These are phyloP conservation scores for Abrus precatorius DNA, from an alignment of 306 rosid species.

Conservation along the genomic window DNA sequence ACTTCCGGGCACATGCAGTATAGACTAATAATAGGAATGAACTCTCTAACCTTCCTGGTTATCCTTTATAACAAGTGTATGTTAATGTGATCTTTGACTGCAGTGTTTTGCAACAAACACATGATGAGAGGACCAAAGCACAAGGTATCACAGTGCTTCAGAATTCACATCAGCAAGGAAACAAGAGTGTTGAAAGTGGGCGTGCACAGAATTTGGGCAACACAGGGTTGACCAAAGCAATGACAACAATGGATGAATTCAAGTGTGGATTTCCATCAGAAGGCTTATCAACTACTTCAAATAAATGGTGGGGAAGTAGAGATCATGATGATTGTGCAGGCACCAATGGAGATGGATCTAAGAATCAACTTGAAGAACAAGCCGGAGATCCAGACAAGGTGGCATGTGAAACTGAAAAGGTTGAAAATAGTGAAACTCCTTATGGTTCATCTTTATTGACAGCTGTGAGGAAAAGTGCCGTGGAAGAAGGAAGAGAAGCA, in stretches of 20 bases:
- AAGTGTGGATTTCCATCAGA: constrained; percentile 81
- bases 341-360: constrained; percentile 36
- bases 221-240: constrained; percentile 62
- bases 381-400: constrained; percentile 49
- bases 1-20: neutral
- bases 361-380: constrained; percentile 45
- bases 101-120: constrained; percentile 56
- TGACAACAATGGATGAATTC: constrained; percentile 69
- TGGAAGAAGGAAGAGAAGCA: constrained; percentile 73
- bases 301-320: constrained; percentile 91
- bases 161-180: constrained; percentile 64
- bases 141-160: constrained; percentile 55
- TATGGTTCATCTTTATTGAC: constrained; percentile 65
- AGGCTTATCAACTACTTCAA: constrained; percentile 72
- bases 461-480: constrained; percentile 62
- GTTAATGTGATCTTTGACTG: constrained; percentile 35
- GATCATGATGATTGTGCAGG: constrained; percentile 41
- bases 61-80: neutral
- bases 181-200: constrained; percentile 61
- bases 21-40: neutral
- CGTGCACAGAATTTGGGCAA: constrained; percentile 50
- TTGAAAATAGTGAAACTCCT: constrained; percentile 41
- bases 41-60: neutral
- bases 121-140: constrained; percentile 60
- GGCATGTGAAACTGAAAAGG: constrained; percentile 48